These are phyloP conservation scores for Gaeumannomyces tritici DNA, from an alignment of 2,329 filamentous ascomycete genomes.

Conservation along the genomic window DNA sequence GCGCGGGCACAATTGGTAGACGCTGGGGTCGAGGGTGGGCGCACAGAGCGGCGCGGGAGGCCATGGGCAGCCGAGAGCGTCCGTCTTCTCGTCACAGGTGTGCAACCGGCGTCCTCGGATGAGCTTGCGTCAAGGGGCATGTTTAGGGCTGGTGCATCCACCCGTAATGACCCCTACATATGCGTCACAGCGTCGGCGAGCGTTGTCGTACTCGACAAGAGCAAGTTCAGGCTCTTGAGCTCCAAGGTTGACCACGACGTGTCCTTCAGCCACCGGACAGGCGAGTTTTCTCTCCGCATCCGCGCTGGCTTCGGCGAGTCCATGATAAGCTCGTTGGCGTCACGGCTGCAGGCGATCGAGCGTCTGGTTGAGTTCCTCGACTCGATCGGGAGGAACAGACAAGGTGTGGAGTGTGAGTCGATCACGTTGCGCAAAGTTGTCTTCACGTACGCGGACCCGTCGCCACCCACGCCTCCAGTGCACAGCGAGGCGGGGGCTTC, in stretches of 20 bases:
- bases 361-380: conserved; percentile 62
- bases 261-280: conserved; percentile 46
- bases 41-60: conserved; percentile 2
- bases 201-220: conserved; percentile 42
- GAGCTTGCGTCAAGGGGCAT: conserved; percentile 1
- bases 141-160: conserved; percentile 16
- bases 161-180: conserved; percentile 17
- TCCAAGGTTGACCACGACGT: conserved; percentile 51
- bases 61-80: conserved; percentile 53
- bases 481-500: conserved; percentile 8
- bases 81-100: conserved; percentile 44
- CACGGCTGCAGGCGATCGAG: conserved; percentile 56
- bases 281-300: conserved; percentile 54
- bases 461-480: conserved; percentile 8
- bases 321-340: conserved; percentile 47
- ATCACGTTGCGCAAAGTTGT: conserved; percentile 53
- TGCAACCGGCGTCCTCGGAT: conserved; percentile 17
- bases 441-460: conserved; percentile 53
- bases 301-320: conserved; percentile 48
- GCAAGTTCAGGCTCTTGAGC: conserved; percentile 44
- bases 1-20: conserved; percentile 9
- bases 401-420: conserved; percentile 45
- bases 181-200: conserved; percentile 40
- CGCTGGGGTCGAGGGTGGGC: not conserved
- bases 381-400: conserved; percentile 47